Evolutionary conservation across 495 filamentous ascomycete genomes (phyloP), one percentile per base, ranked within the genome.

Genomic region (Podospora bellae-mahoneyi): DNA sequence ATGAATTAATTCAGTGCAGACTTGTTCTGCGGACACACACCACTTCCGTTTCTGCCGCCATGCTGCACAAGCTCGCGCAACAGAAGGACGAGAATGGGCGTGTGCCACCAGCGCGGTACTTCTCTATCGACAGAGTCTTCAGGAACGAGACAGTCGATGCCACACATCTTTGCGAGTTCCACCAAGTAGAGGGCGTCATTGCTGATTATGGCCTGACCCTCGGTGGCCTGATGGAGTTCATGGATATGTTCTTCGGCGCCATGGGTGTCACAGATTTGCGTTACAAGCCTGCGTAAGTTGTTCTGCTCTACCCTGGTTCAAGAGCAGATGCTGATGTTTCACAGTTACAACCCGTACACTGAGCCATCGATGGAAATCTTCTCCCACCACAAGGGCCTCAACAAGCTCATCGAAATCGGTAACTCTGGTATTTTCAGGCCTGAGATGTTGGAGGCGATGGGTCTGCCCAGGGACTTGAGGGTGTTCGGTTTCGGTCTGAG

Each of bases 351-450:
- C 78, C 92, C 92, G 0, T 96, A 99, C 83, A 98, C 95, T n/a
- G 95, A 99, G 79, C 95, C 95, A 28, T 71, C 68, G 60, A 69
- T 73, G 71, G 71, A 73, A 79, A 95, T 97, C 71, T 97, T 96
- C 81, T 91, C 91, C 18, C 96, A 90, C 79, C 94, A 97, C 80
- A 87, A 90, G 67, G 95, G 95, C 9, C 84, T 99, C 55, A 87
- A 86, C 67, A 96, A 96, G 82, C 91, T 92, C 84, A 91, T 97
- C 20, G 93, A 99, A 80, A 99, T 99, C 78, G 95, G 95, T 39
- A 99, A 99, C 79, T 93, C 90, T 72, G 94, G 95, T 67, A 97
- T 97, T 92, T 99, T 99, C 88, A 84, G 95, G 66, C 93, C 95
- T 26, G 95, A 97, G 81, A 97, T 97, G 93, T 77, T 99, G 74